Evolutionary conservation across 192 early-diverging fungal genomes (phyloP).

Genomic region (Obelidium mucronatum): DNA sequence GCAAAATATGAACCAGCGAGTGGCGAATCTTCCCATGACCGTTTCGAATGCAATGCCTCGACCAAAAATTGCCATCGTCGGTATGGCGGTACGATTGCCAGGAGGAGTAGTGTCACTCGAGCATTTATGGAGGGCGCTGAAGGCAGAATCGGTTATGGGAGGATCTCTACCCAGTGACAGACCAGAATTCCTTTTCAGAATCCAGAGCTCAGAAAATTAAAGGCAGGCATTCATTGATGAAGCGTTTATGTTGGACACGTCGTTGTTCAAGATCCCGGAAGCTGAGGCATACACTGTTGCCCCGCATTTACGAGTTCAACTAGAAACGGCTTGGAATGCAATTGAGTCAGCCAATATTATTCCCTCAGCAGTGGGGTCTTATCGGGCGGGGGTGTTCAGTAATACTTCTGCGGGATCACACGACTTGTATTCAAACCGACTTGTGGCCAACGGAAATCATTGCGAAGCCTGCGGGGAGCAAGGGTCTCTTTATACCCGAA

Average conservation of each 20-base stretch:
- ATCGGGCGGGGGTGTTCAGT: not conserved
- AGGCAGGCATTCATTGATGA: not conserved
- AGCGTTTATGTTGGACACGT: not conserved
- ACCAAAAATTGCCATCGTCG: slow-evolving; percentile 1
- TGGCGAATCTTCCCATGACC: not conserved
- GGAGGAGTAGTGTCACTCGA: not conserved
- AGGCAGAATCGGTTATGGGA: not conserved
- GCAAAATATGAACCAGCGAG: not conserved
- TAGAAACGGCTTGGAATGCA: slow-evolving; percentile 11
- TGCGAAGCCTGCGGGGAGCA: not conserved
- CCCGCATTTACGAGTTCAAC: not conserved
- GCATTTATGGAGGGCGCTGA: not conserved
- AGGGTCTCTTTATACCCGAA: not conserved
- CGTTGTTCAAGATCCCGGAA: not conserved
- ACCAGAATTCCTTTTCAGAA: not conserved
- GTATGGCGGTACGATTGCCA: slow-evolving; percentile 1
- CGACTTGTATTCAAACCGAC: not conserved
- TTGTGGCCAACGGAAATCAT: not conserved
- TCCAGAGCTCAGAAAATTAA: not conserved
- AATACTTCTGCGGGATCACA: not conserved
- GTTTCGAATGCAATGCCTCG: not conserved
- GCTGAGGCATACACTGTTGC: not conserved
- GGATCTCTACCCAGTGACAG: not conserved
- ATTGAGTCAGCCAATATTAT: not conserved
- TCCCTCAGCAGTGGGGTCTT: not conserved